phyloP scores from a whole-genome alignment of 495 filamentous ascomycete species.

The Podospora tetraspora region DNA sequence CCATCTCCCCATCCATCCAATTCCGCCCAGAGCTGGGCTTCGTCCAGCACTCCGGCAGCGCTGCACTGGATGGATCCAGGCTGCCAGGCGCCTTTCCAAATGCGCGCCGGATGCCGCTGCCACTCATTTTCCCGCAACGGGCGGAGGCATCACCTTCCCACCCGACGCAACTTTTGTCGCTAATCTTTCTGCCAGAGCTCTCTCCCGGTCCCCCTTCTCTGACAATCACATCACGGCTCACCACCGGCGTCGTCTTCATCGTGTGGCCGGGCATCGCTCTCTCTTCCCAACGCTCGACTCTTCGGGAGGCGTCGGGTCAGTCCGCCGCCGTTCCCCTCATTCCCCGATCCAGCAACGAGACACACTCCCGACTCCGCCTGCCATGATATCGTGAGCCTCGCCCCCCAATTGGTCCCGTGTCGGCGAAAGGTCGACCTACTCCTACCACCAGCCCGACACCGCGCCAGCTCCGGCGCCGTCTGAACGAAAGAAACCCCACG shows the following conservation, averaged over 20 bases:
- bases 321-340: slow-evolving; percentile 3
- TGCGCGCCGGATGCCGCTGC: slow-evolving; percentile 24
- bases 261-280: neutral
- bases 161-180: slow-evolving; percentile 12
- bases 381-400: slow-evolving; percentile 34
- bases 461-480: slow-evolving; percentile 14
- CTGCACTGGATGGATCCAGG: slow-evolving; percentile 12
- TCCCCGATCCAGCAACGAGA: neutral
- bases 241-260: neutral
- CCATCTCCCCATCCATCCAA: neutral
- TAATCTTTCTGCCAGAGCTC: slow-evolving; percentile 16
- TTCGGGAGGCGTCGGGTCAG: neutral
- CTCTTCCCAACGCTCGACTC: neutral
- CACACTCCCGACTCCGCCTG: slow-evolving; percentile 14
- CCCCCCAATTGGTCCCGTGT: slow-evolving; percentile 19
- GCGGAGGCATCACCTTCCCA: slow-evolving; percentile 18
- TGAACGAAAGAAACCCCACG: slow-evolving; percentile 7
- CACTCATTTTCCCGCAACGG: slow-evolving; percentile 31
- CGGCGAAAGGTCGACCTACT: slow-evolving; percentile 27
- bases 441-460: slow-evolving; percentile 11
- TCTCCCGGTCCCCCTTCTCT: neutral
- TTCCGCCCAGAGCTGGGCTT: neutral
- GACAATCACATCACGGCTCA: neutral
- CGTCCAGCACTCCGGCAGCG: neutral
- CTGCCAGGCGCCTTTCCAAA: slow-evolving; percentile 28